Evolutionary conservation across 495 filamentous ascomycete species (phyloP).

Genomic region (Daldinia loculata): DNA sequence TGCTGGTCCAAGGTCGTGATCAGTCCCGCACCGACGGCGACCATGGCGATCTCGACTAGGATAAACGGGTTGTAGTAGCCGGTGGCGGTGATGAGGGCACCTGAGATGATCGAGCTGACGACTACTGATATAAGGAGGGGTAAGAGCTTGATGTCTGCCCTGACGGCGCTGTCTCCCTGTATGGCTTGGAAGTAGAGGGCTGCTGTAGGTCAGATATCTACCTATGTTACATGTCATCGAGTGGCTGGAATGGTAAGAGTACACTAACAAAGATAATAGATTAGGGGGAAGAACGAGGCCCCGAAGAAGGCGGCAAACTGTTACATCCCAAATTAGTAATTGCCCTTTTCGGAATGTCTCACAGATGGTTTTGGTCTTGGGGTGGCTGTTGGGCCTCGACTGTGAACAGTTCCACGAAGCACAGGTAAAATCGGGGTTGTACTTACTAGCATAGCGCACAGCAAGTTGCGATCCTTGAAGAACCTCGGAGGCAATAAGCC

Average conservation of each 20-base stretch:
- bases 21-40: constrained; percentile 60
- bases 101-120: constrained; percentile 57
- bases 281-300: constrained; percentile 70
- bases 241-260: neutral
- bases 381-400: neutral
- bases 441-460: constrained; percentile 54
- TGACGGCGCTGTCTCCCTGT: constrained; percentile 71
- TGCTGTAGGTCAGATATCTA: constrained; percentile 16
- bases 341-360: constrained; percentile 56
- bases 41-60: constrained; percentile 53
- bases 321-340: constrained; percentile 37
- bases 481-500: constrained; percentile 66
- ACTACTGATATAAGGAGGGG: constrained; percentile 76
- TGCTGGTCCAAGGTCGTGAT: constrained; percentile 57
- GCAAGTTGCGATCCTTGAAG: constrained; percentile 63
- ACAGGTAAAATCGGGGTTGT: constrained; percentile 33
- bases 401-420: neutral
- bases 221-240: neutral
- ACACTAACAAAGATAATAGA: constrained; percentile 71
- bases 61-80: constrained; percentile 65
- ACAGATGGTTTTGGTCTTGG: constrained; percentile 45
- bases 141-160: constrained; percentile 80
- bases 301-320: constrained; percentile 68
- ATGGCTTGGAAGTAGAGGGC: constrained; percentile 92
- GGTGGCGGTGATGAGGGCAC: constrained; percentile 54